A percentile compares a stretch with the other conserved stretches of the same genome.
phyloP scores from a whole-genome alignment of 2,329 filamentous ascomycete species.

The Colletotrichum limetticola region DNA sequence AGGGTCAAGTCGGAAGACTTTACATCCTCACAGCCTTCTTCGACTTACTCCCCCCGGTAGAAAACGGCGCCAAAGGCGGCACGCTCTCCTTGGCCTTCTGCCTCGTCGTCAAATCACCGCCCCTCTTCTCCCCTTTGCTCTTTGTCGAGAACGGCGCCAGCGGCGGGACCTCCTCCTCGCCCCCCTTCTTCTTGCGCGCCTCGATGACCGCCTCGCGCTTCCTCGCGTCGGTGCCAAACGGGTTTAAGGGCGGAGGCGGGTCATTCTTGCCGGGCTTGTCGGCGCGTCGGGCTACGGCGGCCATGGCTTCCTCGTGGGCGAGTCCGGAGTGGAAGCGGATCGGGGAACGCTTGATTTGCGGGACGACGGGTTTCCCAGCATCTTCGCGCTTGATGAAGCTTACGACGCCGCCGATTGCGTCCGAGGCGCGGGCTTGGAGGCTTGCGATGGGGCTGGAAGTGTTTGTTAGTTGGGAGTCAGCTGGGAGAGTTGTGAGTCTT shows the following conservation, averaged over 20 bases:
- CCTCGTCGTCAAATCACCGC: not conserved
- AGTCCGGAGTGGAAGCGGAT: constrained; percentile 22
- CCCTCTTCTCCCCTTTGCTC: not conserved
- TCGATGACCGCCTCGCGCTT: not conserved
- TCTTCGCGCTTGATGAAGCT: constrained; percentile 27
- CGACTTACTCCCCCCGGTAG: not conserved
- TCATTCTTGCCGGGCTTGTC: not conserved
- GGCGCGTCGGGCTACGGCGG: not conserved
- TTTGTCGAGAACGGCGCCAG: constrained; percentile 1
- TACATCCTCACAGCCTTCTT: not conserved
- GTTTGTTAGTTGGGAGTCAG: not conserved
- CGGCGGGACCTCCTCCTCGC: constrained; percentile 2
- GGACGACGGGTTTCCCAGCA: constrained; percentile 3
- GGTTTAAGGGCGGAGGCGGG: constrained; percentile 4
- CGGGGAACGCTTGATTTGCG: constrained; percentile 2
- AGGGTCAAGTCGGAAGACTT: no score
- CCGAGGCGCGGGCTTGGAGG: constrained; percentile 23
- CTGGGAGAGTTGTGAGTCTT: not conserved
- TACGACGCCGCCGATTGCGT: constrained; percentile 26
- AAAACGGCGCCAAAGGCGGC: constrained; percentile 22
- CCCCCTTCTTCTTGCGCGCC: not conserved
- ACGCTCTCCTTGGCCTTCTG: constrained; percentile 17
- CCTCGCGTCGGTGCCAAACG: not conserved
- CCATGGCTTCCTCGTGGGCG: constrained; percentile 12
- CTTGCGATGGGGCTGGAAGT: constrained; percentile 5